These are phyloP conservation scores for Xylaria curta DNA, from an alignment of 495 filamentous ascomycete species.

Conservation along the genomic window DNA sequence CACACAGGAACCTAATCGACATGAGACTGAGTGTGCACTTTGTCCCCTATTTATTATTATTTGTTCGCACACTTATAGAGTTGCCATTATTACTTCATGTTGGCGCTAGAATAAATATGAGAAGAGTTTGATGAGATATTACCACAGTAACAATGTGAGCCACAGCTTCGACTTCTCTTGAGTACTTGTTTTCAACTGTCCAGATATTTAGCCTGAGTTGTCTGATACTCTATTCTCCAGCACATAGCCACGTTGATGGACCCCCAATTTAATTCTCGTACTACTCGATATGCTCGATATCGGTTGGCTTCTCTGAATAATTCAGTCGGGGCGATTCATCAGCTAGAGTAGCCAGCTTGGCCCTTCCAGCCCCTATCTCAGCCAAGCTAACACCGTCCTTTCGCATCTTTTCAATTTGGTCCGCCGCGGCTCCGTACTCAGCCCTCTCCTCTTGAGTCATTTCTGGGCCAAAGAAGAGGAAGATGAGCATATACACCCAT, in stretches of 20 bases:
- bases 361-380: constrained; percentile 20
- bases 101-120: background rate
- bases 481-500: constrained; percentile 73
- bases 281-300: constrained; percentile 22
- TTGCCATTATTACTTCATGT: background rate
- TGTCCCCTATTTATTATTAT: background rate
- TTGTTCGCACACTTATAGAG: background rate
- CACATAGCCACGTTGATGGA: background rate
- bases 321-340: constrained; percentile 1
- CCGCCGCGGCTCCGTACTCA: constrained; percentile 2
- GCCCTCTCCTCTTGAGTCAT: constrained; percentile 27
- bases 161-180: background rate
- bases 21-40: background rate
- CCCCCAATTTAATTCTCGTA: background rate
- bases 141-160: background rate
- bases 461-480: constrained; percentile 79
- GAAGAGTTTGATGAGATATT: background rate
- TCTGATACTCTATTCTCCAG: background rate
- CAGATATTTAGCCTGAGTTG: constrained; percentile 3
- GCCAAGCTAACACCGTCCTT: constrained; percentile 24
- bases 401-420: constrained; percentile 26
- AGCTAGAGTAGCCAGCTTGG: constrained; percentile 5
- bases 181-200: too few species aligned
- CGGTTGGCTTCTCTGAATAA: constrained; percentile 14
- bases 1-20: background rate